A percentile compares a stretch with the other conserved stretches of the same genome.
phyloP scores from a whole-genome alignment of 768 basidiomycete species.

The Termitomyces sp. region DNA sequence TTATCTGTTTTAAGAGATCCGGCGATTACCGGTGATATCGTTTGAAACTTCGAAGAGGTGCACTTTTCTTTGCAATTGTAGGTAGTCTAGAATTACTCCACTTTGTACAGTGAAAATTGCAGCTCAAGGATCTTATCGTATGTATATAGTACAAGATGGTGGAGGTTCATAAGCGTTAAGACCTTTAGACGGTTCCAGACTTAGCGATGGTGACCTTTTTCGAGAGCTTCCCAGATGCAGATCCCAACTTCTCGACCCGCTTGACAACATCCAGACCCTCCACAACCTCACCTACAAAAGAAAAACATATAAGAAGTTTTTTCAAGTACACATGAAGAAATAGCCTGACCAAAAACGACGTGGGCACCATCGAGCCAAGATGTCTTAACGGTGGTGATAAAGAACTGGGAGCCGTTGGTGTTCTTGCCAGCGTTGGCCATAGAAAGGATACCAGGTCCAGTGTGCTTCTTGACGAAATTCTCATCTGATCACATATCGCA shows the following conservation, averaged over 20 bases:
- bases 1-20: slow-evolving; percentile 15
- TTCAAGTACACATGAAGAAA: slow-evolving; percentile 2
- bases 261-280: slow-evolving; percentile 58
- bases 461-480: slow-evolving; percentile 79
- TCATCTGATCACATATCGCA: slow-evolving; percentile 52
- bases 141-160: slow-evolving; percentile 1
- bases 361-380: slow-evolving; percentile 81
- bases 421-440: slow-evolving; percentile 82
- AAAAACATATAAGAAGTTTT: neutral
- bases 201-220: slow-evolving; percentile 50
- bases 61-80: neutral
- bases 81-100: neutral
- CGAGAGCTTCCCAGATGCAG: slow-evolving; percentile 35
- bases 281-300: slow-evolving; percentile 54
- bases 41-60: neutral
- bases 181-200: slow-evolving; percentile 45
- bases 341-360: slow-evolving; percentile 77
- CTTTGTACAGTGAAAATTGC: neutral
- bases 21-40: slow-evolving; percentile 12
- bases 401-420: slow-evolving; percentile 89
- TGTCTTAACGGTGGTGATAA: slow-evolving; percentile 81
- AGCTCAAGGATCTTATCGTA: neutral
- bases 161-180: neutral
- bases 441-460: slow-evolving; percentile 61
- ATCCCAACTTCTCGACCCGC: slow-evolving; percentile 38